A percentile compares a stretch with the other conserved stretches of the same genome.
Conservation (phyloP, 352 stramenopile genomes). For the Phytophthora lateralis region DNA sequence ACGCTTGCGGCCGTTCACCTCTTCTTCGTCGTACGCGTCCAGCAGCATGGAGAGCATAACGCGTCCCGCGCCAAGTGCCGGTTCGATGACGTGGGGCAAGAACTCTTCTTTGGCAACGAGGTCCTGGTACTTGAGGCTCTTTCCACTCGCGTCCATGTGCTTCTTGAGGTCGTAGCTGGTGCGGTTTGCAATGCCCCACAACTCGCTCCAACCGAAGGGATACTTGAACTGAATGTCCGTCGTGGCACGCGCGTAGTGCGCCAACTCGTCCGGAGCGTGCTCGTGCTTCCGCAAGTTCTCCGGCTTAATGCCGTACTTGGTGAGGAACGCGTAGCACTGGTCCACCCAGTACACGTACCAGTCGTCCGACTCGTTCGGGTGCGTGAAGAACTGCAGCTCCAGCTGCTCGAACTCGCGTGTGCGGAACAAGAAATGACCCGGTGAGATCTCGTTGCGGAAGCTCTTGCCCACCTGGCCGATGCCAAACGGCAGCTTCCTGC, state of each 20-base stretch:
- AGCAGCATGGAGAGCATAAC: slow-evolving; percentile 94
- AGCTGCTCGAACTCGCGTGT: slow-evolving; percentile 98
- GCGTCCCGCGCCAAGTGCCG: slow-evolving; percentile 88
- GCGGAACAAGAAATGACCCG: slow-evolving; percentile 97
- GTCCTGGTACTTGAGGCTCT: slow-evolving; percentile 85
- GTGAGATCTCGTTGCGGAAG: slow-evolving; percentile 99
- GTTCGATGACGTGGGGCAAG: slow-evolving; percentile 96
- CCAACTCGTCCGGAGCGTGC: slow-evolving; percentile 92
- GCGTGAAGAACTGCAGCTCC: slow-evolving; percentile 91
- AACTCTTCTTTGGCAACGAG: slow-evolving; percentile 83
- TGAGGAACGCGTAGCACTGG: slow-evolving; percentile 90
- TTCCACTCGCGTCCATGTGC: slow-evolving; percentile 93
- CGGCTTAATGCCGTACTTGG: slow-evolving; percentile 88
- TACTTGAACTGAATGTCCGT: slow-evolving; percentile 98
- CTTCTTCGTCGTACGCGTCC: slow-evolving; percentile 96
- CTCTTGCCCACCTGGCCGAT: slow-evolving; percentile 98
- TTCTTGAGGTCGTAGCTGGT: slow-evolving; percentile 97
- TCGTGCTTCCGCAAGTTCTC: slow-evolving; percentile 93
- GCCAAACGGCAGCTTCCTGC: slow-evolving; percentile 95
- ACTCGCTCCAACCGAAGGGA: slow-evolving; percentile 96
- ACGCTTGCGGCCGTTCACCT: slow-evolving; percentile 81
- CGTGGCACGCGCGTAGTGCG: slow-evolving; percentile 96
- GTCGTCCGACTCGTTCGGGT: slow-evolving; percentile 72
- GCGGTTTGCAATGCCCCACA: slow-evolving; percentile 96
- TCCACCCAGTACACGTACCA: slow-evolving; percentile 94